Conservation (phyloP, 352 stramenopile species). For the Aphanomyces euteiches region DNA sequence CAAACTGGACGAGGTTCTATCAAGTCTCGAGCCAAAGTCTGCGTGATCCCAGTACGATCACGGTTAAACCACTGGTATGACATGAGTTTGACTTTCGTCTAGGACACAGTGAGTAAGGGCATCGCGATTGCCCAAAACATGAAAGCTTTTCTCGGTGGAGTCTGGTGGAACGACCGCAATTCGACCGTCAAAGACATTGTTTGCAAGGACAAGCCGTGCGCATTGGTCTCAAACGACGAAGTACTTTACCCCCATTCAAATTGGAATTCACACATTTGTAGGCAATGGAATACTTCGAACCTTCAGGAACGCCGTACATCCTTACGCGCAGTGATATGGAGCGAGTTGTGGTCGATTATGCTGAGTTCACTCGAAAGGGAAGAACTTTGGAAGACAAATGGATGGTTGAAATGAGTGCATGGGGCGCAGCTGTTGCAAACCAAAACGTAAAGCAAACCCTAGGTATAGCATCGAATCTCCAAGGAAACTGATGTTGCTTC, state of each 20-base stretch:
- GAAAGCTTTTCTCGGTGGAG: constrained; percentile 21
- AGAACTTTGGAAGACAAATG: constrained; percentile 5
- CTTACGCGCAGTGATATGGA: constrained; percentile 13
- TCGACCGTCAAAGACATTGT: constrained; percentile 21
- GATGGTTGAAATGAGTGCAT: constrained; percentile 27
- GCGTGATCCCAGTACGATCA: constrained; percentile 3
- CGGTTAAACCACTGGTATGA: neutral
- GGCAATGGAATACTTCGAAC: constrained; percentile 23
- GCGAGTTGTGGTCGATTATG: constrained; percentile 13
- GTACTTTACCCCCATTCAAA: neutral
- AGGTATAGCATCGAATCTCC: neutral
- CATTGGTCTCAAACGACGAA: constrained; percentile 11
- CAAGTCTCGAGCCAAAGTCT: constrained; percentile 1
- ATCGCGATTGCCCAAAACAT: constrained; percentile 22
- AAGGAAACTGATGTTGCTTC: neutral
- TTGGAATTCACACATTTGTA: neutral
- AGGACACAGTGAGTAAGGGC: constrained; percentile 8
- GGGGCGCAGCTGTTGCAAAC: constrained; percentile 15
- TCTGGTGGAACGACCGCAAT: constrained; percentile 24
- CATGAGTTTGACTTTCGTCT: neutral
- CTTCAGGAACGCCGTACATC: constrained; percentile 23
- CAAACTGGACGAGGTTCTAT: constrained; percentile 13
- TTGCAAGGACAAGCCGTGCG: neutral
- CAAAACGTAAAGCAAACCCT: constrained; percentile 23
- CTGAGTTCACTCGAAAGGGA: neutral